A percentile compares a stretch with the other conserved stretches of the same genome.
Conservation (phyloP, 768 basidiomycete genomes). For the Boletus bicolor region DNA sequence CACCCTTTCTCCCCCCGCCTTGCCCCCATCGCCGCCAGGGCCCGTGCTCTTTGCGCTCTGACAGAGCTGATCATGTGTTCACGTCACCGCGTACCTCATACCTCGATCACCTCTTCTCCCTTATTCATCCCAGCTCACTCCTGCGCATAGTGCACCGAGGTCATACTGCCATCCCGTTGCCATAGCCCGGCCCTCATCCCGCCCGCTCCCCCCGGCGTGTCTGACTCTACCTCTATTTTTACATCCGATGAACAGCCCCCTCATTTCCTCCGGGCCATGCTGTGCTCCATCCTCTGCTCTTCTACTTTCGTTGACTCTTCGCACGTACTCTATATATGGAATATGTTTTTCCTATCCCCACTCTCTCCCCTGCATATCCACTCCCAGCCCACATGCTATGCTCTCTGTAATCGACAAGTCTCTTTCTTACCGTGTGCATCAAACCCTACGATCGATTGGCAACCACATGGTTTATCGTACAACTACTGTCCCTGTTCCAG, state of each 20-base stretch:
- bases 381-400: not conserved
- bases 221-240: slow-evolving; percentile 9
- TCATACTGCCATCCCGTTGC: not conserved
- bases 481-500: slow-evolving; percentile 11
- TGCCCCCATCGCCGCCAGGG: not conserved
- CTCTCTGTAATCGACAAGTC: not conserved
- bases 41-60: not conserved
- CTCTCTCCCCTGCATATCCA: not conserved
- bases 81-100: not conserved
- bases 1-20: not conserved
- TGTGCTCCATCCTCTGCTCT: not conserved
- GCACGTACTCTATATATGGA: slow-evolving; percentile 13
- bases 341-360: not conserved
- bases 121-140: not conserved
- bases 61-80: not conserved
- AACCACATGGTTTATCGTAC: not conserved
- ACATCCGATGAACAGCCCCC: slow-evolving; percentile 6
- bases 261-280: slow-evolving; percentile 1
- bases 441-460: slow-evolving; percentile 7
- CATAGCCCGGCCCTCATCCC: not conserved
- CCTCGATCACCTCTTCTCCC: not conserved
- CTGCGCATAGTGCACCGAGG: not conserved
- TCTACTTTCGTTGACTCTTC: not conserved
- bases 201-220: not conserved
- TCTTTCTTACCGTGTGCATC: not conserved